phyloP scores from a whole-genome alignment of 768 basidiomycete genomes.

The Termitomyces sp. region DNA sequence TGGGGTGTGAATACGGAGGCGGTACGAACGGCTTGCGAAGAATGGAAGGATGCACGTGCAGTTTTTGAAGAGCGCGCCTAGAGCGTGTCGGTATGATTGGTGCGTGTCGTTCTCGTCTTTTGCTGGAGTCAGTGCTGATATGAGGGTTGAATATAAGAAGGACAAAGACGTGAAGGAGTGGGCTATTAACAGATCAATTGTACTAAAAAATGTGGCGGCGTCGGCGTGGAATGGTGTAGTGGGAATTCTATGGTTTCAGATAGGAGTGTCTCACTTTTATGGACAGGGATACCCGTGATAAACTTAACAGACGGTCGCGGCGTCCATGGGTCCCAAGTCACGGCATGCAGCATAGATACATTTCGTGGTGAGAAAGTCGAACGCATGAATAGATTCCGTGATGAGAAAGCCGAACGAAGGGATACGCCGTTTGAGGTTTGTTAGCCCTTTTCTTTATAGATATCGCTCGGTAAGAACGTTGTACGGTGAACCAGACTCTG shows the following conservation, averaged over 20 bases:
- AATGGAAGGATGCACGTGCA: conserved; percentile 49
- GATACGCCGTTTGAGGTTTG: conserved; percentile 41
- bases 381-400: too few species aligned
- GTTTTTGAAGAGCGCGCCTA: conserved; percentile 33
- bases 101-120: conserved; percentile 21
- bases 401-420: too few species aligned
- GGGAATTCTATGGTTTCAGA: conserved; percentile 16
- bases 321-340: conserved; percentile 53
- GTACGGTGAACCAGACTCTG: conserved; percentile 24
- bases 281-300: conserved; percentile 13
- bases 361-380: conserved; percentile 31
- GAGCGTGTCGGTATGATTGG: conserved; percentile 61
- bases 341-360: conserved; percentile 60
- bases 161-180: conserved; percentile 44
- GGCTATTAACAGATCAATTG: conserved; percentile 39
- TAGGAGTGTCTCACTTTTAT: neutral
- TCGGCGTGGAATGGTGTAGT: conserved; percentile 58
- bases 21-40: conserved; percentile 41
- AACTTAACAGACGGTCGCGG: conserved; percentile 47
- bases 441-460: neutral
- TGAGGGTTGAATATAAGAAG: conserved; percentile 22
- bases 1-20: conserved; percentile 38
- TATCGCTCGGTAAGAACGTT: neutral
- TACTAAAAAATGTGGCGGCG: conserved; percentile 51
- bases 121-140: neutral